These are phyloP conservation scores for Neurospora intermedia DNA, from an alignment of 495 filamentous ascomycete genomes.

Conservation along the genomic window DNA sequence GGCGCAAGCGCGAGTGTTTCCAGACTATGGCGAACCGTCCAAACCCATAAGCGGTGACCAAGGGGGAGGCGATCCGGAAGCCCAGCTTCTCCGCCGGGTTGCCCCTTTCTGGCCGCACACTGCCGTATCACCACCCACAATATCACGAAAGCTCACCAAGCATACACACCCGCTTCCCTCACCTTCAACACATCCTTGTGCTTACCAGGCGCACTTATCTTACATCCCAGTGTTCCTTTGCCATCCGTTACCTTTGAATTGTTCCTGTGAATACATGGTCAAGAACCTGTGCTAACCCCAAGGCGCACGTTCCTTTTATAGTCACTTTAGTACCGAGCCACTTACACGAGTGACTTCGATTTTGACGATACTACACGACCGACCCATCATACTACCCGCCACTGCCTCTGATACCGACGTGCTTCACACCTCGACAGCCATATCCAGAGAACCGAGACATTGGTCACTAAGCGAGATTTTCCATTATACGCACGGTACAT, in stretches of 20 bases:
- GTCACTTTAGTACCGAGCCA: background rate
- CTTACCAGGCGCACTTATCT: background rate
- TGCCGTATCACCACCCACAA: background rate
- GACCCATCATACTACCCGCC: slow-evolving; percentile 7
- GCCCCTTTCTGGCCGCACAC: background rate
- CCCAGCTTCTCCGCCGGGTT: background rate
- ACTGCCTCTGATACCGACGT: background rate
- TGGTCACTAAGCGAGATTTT: background rate
- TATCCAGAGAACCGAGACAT: background rate
- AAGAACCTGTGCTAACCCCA: background rate
- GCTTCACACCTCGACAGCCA: slow-evolving; percentile 4
- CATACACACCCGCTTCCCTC: background rate
- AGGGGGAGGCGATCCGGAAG: background rate
- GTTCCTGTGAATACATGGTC: background rate
- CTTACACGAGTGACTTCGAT: background rate
- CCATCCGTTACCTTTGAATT: background rate
- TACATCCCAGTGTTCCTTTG: background rate
- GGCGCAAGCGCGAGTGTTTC: background rate
- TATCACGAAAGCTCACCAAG: background rate
- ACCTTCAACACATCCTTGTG: background rate
- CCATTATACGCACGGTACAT: background rate
- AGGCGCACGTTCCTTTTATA: background rate
- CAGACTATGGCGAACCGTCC: background rate
- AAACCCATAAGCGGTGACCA: background rate
- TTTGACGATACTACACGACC: background rate